These are phyloP conservation scores for Alternaria brassicae DNA, from an alignment of 2,329 filamentous ascomycete genomes.

Conservation along the genomic window DNA sequence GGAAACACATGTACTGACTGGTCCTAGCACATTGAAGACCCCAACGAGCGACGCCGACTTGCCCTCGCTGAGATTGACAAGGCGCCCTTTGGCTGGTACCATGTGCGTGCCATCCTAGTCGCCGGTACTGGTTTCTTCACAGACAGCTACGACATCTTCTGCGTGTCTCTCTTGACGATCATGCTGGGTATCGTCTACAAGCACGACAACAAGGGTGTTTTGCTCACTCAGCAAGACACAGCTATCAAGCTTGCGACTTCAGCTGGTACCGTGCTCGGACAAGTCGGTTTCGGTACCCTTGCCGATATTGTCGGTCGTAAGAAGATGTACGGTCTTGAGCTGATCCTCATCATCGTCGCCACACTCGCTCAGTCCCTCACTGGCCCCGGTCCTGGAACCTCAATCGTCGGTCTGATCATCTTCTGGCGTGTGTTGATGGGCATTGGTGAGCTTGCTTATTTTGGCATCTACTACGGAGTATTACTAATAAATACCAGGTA, in stretches of 20 bases:
- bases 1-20: not conserved
- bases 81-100: slow-evolving; percentile 82
- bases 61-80: slow-evolving; percentile 84
- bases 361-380: slow-evolving; percentile 49
- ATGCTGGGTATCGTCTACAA: slow-evolving; percentile 86
- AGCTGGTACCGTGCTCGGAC: slow-evolving; percentile 82
- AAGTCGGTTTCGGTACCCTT: slow-evolving; percentile 69
- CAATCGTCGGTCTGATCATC: slow-evolving; percentile 49
- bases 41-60: slow-evolving; percentile 78
- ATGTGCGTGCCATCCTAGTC: slow-evolving; percentile 77
- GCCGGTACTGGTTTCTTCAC: slow-evolving; percentile 88
- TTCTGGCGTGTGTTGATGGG: slow-evolving; percentile 54
- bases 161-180: slow-evolving; percentile 54
- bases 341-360: slow-evolving; percentile 51
- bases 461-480: slow-evolving; percentile 47
- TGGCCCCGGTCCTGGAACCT: slow-evolving; percentile 45
- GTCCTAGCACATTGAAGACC: slow-evolving; percentile 63
- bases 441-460: slow-evolving; percentile 36
- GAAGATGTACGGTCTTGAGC: slow-evolving; percentile 75
- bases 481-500: slow-evolving; percentile 34
- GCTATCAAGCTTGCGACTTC: slow-evolving; percentile 88
- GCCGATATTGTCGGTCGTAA: slow-evolving; percentile 81
- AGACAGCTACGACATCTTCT: slow-evolving; percentile 74
- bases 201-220: slow-evolving; percentile 55
- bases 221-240: slow-evolving; percentile 74